Evolutionary conservation across 179 eudicot species (phyloP), one percentile per base, ranked within the genome.

Genomic region (Patellifolia procumbens): DNA sequence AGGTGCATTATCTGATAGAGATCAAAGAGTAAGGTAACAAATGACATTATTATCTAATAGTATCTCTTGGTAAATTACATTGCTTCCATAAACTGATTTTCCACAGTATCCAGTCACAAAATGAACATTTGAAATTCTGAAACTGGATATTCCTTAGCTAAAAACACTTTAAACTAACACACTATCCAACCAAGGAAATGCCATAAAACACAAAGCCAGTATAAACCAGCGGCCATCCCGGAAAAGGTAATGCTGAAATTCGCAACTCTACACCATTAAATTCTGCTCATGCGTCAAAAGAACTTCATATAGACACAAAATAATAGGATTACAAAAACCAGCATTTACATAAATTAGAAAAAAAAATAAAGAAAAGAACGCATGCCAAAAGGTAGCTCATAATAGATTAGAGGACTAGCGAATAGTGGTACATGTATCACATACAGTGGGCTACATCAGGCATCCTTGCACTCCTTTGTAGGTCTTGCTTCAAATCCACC

Each of bases 401-500:
- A 60, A 11, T 28, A 71, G 59, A 20, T 55, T 60, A 62, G 63
- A 69, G 58, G 78, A 75, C 77, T 82, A 74, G 73, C 56, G 20
- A 35, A 68, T 67, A 81, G 84, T 84, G 87, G 84, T 81, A 83
- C 84, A 84, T 42, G 80, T 76, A 70, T 81, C 80, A 78, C 84
- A 74, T 77, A 79, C 69, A 77, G 42, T 42, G 42, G 26, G 16
- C 16, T 70, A 19, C 16, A 61, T 83, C 68, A 87, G 2, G 80
- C 85, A 60, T 83, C 91, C 82, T 89, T 88, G 72, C 73, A 87
- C 45, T 86, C 97, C 85, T 87, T 91, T 0, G 83, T 43, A 20
- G 94, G 92, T 58, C 92, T 83, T 17, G 94, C 97, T 86, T 93
- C 94, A 29, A 89, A 88, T 60, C 94, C 94, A 66, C 97, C 98